Base-by-base conservation (phyloP, 2,329 filamentous ascomycete genomes). In the Neodidymelliopsis sp. region DNA sequence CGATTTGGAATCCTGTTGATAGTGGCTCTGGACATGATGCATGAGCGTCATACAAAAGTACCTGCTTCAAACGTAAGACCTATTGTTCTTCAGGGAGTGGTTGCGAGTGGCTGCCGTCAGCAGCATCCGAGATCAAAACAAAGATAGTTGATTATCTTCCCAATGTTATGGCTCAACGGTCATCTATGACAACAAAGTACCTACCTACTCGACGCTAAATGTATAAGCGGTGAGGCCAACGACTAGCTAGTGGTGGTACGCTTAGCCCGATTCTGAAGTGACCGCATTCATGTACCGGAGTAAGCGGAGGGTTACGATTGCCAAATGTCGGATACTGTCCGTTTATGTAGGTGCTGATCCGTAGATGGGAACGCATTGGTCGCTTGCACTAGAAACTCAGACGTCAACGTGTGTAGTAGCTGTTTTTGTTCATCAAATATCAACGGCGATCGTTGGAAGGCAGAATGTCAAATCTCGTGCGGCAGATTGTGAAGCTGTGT, bases 1-100 rank as follows among this genome's bases (percentile, higher is more conserved):
- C 7, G 20, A 50, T 45, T 50, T 44, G 40, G 40, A 50, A 50
- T 44, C 4, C 11, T 8, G 40, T 13, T 12, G 29, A 40, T 25
- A 15, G 35, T 34, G 16, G 35, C 43, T 39, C 28, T 18, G 9
- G 33, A 15, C 18, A 29, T 16, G 24, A 30, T 20, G 15, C 23
- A 12, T 49, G 24, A 29, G 12, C 47, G 35, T 40, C 29, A 40
- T 40, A 19, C n/a, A 15, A 24, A 15, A 36, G 13, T 33, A 11
- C 13, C 24, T 33, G 6, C 25, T 15, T 28, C 13, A 4, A 25
- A 13, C 18, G 9, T n/a, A 13, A 29, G 11, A 15, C 6, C 9
- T 13, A 4, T 12, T 16, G 29, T 8, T 10, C 24, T 13, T 8
- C 4, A 25, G 35, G 10, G 13, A 39, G 3, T 13, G 12, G 20